Evolutionary conservation across 352 stramenopile species (phyloP), one percentile per base, ranked within the genome.

Genomic region (Pythium brachiatum): DNA sequence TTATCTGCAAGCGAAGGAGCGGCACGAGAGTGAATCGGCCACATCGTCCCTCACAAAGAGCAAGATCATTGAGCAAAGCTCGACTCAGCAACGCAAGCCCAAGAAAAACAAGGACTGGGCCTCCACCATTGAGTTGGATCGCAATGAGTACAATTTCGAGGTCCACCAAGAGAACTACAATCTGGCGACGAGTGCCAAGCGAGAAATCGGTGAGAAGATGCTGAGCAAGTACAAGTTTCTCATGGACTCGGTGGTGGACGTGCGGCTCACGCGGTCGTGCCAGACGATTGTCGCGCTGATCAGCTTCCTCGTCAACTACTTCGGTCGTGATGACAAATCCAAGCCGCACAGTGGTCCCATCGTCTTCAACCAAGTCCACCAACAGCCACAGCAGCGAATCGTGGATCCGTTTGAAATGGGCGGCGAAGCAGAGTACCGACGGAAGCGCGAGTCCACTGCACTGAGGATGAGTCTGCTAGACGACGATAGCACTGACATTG

Each of bases 181-280:
- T 20, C 12, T 65, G 21, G 32, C 70, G 47, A 21, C 53, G 1
- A 25, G 51, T 1, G 64, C 63, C 13, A 68, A 71, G 7, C 53
- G 62, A 2, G 67, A 76, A 7, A 68, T 83, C 48, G 80, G 75
- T 4, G 64, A 70, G 16, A 81, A 83, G 21, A 53, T 92, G 29
- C 41, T 88, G 16, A 66, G 72, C 41, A 92, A 92, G 62, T 66
- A 86, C 60, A 61, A 74, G 36, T 92, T 92, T 39, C 60, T 92
- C n/a, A 81, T 88, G 60, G 80, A 90, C 26, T 79, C 83, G 0
- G 79, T 90, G 25, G 69, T 87, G 5, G 80, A 92, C 47, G 65
- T 83, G 18, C 75, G 83, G 0, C 72, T 92, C 7, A 69, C 81
- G n/a, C 69, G 79, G 13, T 74, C 78, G 32, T 71, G 73, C 18